phyloP scores from a whole-genome alignment of 345 rosid genomes.

The Alliaria petiolata region DNA sequence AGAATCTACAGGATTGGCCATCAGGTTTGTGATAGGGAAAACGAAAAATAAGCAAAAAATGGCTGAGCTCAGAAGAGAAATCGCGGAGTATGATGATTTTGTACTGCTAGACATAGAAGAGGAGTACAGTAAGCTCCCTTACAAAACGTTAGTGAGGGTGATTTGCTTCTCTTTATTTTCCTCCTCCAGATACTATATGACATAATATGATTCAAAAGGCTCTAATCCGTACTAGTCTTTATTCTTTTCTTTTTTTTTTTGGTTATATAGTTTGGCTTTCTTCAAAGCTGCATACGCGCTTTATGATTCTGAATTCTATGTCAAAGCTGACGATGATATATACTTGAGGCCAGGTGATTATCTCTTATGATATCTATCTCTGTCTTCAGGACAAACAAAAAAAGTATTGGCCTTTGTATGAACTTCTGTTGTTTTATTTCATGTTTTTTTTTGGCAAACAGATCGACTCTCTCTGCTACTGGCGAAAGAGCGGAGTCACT shows the following conservation, averaged over 20 bases:
- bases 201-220: background rate
- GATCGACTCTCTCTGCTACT: conserved; percentile 74
- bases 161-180: background rate
- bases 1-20: conserved; percentile 77
- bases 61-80: conserved; percentile 64
- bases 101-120: conserved; percentile 78
- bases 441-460: conserved; percentile 20
- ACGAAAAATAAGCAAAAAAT: conserved; percentile 54
- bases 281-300: conserved; percentile 84
- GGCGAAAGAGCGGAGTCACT: conserved; percentile 70
- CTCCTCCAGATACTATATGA: background rate
- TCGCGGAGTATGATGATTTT: conserved; percentile 77
- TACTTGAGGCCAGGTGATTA: conserved; percentile 81
- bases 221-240: background rate
- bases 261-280: conserved; percentile 65
- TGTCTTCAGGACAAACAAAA: background rate
- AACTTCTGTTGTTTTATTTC: background rate
- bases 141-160: conserved; percentile 80
- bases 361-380: conserved; percentile 7
- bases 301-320: conserved; percentile 79
- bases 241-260: background rate
- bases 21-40: conserved; percentile 77
- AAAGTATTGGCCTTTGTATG: background rate
- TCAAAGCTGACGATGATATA: conserved; percentile 95
- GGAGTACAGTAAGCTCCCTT: conserved; percentile 96